Evolutionary conservation across 768 basidiomycete species (phyloP).

Genomic region (Symmetrospora coprosmae): DNA sequence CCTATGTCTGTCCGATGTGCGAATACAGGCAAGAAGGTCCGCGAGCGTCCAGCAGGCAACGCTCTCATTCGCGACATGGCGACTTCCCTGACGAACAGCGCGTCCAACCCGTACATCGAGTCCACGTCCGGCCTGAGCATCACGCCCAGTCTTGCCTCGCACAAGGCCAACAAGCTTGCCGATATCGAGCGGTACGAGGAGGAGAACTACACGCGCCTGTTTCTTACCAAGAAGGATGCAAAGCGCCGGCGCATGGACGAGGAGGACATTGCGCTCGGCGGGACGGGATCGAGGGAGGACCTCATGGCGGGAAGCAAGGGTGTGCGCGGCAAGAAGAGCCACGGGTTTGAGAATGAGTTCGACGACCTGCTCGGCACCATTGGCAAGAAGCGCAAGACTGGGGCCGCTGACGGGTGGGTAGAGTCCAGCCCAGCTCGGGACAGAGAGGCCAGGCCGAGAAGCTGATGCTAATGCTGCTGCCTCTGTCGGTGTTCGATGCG

Average conservation of each 20-base stretch:
- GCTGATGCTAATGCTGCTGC: too few species aligned
- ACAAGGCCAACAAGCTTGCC: slow-evolving; percentile 55
- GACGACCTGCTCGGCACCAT: slow-evolving; percentile 49
- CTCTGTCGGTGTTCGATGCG: background rate
- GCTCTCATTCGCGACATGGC: slow-evolving; percentile 45
- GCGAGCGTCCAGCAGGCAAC: slow-evolving; percentile 45
- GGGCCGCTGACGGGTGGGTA: slow-evolving; percentile 50
- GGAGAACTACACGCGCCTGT: slow-evolving; percentile 76
- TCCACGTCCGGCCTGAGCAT: slow-evolving; percentile 30
- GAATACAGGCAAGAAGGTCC: slow-evolving; percentile 43
- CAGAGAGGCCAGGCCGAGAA: too few species aligned
- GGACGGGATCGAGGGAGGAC: slow-evolving; percentile 38
- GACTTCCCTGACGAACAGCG: slow-evolving; percentile 43
- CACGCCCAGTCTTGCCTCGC: slow-evolving; percentile 28
- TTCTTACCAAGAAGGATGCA: slow-evolving; percentile 78
- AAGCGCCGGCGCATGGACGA: slow-evolving; percentile 62
- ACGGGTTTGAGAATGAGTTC: slow-evolving; percentile 71
- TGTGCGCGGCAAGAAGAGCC: slow-evolving; percentile 43
- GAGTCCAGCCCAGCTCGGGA: too few species aligned
- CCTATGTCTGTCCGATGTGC: background rate
- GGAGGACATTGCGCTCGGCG: slow-evolving; percentile 73
- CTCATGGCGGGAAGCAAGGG: slow-evolving; percentile 37
- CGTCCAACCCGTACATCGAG: slow-evolving; percentile 54
- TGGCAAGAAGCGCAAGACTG: slow-evolving; percentile 35
- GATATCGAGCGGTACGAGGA: slow-evolving; percentile 81